phyloP scores from a whole-genome alignment of 345 rosid species.

The Eucalyptus marginata region DNA sequence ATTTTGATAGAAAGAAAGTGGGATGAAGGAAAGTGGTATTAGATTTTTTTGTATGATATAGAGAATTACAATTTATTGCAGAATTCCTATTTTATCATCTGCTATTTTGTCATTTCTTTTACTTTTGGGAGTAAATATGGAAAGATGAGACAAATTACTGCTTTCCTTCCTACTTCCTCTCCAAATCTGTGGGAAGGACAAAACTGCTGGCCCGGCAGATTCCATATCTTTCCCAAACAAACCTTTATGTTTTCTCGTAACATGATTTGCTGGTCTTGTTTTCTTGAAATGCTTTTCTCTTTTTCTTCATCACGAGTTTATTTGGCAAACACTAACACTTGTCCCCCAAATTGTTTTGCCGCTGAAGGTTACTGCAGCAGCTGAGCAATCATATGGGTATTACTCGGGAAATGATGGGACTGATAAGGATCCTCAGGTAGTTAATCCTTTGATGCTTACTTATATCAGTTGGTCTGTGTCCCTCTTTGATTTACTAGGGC shows the following conservation, averaged over 20 bases:
- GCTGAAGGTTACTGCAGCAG: constrained; percentile 32
- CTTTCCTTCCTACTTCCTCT: background rate
- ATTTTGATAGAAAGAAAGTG: background rate
- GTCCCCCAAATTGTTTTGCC: background rate
- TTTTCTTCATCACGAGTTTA: background rate
- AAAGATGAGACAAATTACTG: background rate
- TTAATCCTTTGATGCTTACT: background rate
- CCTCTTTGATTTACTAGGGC: background rate
- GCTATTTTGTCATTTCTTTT: background rate
- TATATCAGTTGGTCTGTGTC: background rate
- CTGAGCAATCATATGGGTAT: constrained; percentile 66
- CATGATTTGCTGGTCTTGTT: background rate
- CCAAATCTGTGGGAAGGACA: background rate
- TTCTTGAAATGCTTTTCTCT: background rate
- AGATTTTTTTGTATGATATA: background rate
- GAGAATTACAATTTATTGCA: background rate
- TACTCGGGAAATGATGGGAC: constrained; percentile 87
- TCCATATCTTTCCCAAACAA: background rate
- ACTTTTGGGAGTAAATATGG: background rate
- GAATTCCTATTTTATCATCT: background rate
- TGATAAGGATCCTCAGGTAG: constrained; percentile 85
- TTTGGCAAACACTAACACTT: background rate
- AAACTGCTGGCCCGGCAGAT: background rate
- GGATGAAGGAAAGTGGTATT: background rate
- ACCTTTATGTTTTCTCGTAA: background rate